Conservation (phyloP, 345 rosid genomes). For the Pugionium dolabratum region DNA sequence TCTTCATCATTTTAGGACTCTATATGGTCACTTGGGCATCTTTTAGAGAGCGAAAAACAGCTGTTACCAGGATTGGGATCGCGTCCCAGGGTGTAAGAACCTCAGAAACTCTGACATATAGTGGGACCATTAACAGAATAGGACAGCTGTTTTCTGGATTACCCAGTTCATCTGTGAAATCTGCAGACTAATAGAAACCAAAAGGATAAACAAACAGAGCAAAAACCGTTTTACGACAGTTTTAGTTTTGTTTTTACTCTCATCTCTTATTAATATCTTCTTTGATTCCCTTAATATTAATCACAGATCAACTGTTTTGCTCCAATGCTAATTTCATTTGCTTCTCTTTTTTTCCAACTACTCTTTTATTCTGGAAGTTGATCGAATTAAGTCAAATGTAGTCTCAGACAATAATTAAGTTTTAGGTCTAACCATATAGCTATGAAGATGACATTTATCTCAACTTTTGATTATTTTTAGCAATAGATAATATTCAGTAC, state of each 20-base stretch:
- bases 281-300: conserved; percentile 1
- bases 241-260: conserved; percentile 14
- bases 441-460: conserved; percentile 23
- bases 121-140: conserved; percentile 50
- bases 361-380: background rate
- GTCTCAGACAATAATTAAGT: background rate
- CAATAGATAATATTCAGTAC: background rate
- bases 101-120: conserved; percentile 54
- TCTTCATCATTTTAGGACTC: conserved; percentile 77
- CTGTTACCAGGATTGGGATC: conserved; percentile 24
- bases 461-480: background rate
- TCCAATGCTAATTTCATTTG: background rate
- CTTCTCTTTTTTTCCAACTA: no score
- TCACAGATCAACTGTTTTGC: conserved; percentile 5
- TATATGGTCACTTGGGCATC: conserved; percentile 95
- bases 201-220: background rate
- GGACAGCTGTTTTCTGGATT: conserved; percentile 54
- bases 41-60: conserved; percentile 51
- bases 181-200: conserved; percentile 42
- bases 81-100: conserved; percentile 32
- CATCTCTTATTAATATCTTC: background rate
- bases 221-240: conserved; percentile 14
- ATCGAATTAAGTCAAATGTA: conserved; percentile 4
- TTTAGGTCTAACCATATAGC: background rate
- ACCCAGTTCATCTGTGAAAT: conserved; percentile 41